Base-by-base conservation (phyloP, 306 rosid genomes). In the Morella rubra region DNA sequence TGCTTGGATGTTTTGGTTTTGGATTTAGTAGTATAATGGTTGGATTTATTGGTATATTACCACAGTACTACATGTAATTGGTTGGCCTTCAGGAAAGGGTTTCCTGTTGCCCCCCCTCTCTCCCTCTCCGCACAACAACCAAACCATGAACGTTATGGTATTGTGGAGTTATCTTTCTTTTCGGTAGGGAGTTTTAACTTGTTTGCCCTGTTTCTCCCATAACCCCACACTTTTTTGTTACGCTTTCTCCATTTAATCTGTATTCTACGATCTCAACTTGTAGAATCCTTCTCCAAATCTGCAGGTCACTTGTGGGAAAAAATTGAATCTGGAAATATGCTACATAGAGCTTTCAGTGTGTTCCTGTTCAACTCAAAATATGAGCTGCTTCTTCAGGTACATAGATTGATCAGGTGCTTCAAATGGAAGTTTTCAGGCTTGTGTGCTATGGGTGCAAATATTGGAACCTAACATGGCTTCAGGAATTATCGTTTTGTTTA, bases 301-400 rank as follows among this genome's bases (percentile, higher is more conserved):
- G 52, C 78, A 96, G 99, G 99, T 77, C 99, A 96, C 82, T 87
- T 96, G 91, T 88, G 90, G 99, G 98, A 92, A 68, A 96, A 92
- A 87, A 92, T 96, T 79, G 97, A 96, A 83, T 72, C 93, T 73
- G 94, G 84, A 78, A 92, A 91, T 77, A 73, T 86, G 93, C 88
- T 96, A 49, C 99, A 96, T 74, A 86, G 98, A 71, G 98, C 99
- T 81, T 96, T 96, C 85, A 96, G 99, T 56, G 99, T 96, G 71
- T 96, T 96, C 82, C 77, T 96, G 79, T 96, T 96, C 76, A 96
- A 96, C 92, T 80, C 98, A 60, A 96, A 96, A 82, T 84, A 83
- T 66, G 97, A 96, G 86, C 73, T 96, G 86, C 98, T 96, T 81
- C 98, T 96, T 79, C 99, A 96, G 99, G 99, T 96, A 82, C 13